Evolutionary conservation across 371 early-diverging fungal genomes (phyloP).

Genomic region (Lichtheimia corymbifera): DNA sequence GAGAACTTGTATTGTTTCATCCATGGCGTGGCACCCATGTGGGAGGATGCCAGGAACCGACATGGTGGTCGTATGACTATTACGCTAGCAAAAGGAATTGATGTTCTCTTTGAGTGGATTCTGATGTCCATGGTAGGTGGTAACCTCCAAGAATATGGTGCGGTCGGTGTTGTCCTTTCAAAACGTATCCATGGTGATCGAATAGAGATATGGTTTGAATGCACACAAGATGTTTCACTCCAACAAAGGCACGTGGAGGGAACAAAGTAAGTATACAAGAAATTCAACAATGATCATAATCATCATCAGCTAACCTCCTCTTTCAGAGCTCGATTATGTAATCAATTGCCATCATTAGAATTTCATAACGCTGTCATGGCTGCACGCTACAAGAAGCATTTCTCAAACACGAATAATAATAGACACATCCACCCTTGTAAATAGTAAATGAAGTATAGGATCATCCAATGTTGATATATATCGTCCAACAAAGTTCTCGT

Average conservation of each 20-base stretch:
- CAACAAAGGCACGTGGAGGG: neutral
- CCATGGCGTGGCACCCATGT: neutral
- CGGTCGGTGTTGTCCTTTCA: neutral
- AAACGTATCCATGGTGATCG: neutral
- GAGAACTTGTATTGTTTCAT: neutral
- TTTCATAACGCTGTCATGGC: neutral
- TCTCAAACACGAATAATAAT: too few species aligned
- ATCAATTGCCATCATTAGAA: neutral
- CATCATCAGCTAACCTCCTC: neutral
- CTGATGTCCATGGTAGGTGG: neutral
- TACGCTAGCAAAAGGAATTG: neutral
- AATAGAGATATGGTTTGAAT: neutral
- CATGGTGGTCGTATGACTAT: conserved; percentile 1
- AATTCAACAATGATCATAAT: neutral
- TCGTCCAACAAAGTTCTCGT: too few species aligned
- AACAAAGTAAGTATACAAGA: neutral
- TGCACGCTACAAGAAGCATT: too few species aligned
- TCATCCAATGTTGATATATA: too few species aligned
- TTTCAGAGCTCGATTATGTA: neutral
- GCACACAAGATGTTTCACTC: neutral
- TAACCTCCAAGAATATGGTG: neutral
- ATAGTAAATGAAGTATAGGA: too few species aligned
- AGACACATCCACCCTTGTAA: too few species aligned
- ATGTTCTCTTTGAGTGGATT: neutral
- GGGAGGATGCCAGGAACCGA: neutral